Percentiles rank a stretch among this genome's conserved stretches.
phyloP scores from a whole-genome alignment of 1,284 basidiomycete genomes.

The Apiotrichum akiyoshidainum region DNA sequence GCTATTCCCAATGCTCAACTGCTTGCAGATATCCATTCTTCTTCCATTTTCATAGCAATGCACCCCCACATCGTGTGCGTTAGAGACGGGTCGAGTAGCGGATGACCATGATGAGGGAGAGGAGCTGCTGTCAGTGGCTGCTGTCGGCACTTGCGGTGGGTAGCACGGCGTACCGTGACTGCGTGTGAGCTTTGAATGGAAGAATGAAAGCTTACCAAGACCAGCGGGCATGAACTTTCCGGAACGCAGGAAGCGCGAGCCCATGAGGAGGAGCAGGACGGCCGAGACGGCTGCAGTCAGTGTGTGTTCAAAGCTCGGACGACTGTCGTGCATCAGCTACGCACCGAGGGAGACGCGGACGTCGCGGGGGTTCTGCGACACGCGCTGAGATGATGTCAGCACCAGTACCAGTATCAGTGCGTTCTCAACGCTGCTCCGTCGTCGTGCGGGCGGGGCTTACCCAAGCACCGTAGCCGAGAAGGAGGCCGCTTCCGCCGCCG shows the following conservation, averaged over 20 bases:
- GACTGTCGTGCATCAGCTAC: no score
- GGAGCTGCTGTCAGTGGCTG: conserved; percentile 9
- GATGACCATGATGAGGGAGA: conserved; percentile 16
- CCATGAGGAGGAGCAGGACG: conserved; percentile 31
- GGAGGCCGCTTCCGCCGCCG: conserved; percentile 27
- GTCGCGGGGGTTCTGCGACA: conserved; percentile 30
- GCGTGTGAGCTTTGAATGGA: background rate
- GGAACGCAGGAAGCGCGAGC: conserved; percentile 29
- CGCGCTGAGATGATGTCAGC: conserved; percentile 21
- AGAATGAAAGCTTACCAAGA: conserved; percentile 21
- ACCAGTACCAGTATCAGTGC: no score
- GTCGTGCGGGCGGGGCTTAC: conserved; percentile 18
- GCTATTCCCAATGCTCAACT: no score
- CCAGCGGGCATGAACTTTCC: conserved; percentile 48
- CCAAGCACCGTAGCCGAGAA: conserved; percentile 39
- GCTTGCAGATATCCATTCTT: no score
- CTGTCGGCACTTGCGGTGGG: background rate
- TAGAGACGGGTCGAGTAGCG: conserved; percentile 17
- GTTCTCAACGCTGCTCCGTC: background rate
- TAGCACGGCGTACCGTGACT: conserved; percentile 11
- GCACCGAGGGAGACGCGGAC: conserved; percentile 30
- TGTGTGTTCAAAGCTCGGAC: background rate
- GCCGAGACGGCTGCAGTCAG: conserved; percentile 24
- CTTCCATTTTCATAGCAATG: no score
- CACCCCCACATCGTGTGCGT: background rate